Percentiles rank a stretch among this genome's conserved stretches.
Conservation (phyloP, 371 early-diverging fungal genomes). For the Smittium mucronatum region DNA sequence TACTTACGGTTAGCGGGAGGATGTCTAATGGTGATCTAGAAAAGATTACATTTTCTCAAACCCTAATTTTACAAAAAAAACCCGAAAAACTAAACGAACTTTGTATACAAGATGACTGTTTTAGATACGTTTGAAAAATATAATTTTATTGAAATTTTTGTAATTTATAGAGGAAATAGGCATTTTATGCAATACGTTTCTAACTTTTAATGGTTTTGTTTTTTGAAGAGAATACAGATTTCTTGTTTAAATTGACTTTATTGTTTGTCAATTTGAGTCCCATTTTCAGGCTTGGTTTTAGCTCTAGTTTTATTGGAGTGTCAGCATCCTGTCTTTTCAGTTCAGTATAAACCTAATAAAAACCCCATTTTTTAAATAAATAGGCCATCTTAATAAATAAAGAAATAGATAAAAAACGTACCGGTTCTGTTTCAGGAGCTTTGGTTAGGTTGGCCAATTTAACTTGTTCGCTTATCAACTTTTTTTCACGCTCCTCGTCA, state of each 20-base stretch:
- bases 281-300: constrained; percentile 29
- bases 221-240: constrained; percentile 11
- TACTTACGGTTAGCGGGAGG: neutral
- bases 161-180: neutral
- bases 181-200: neutral
- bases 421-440: constrained; percentile 33
- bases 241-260: constrained; percentile 12
- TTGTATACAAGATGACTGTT: constrained; percentile 7
- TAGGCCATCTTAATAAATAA: constrained; percentile 8
- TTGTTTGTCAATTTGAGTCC: constrained; percentile 12
- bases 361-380: neutral
- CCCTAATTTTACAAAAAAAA: neutral
- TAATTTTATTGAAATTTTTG: neutral
- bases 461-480: constrained; percentile 66
- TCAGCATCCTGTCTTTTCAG: constrained; percentile 45
- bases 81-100: constrained; percentile 4
- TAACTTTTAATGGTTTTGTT: neutral
- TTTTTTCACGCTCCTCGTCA: constrained; percentile 73
- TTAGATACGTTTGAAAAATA: neutral
- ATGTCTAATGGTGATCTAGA: neutral
- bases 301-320: constrained; percentile 49
- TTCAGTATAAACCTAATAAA: constrained; percentile 37
- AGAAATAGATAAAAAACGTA: constrained; percentile 17
- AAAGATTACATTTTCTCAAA: constrained; percentile 1
- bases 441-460: constrained; percentile 46